Evolutionary conservation across 163 green algal genomes (phyloP).

Genomic region (Scenedesmus sp.): DNA sequence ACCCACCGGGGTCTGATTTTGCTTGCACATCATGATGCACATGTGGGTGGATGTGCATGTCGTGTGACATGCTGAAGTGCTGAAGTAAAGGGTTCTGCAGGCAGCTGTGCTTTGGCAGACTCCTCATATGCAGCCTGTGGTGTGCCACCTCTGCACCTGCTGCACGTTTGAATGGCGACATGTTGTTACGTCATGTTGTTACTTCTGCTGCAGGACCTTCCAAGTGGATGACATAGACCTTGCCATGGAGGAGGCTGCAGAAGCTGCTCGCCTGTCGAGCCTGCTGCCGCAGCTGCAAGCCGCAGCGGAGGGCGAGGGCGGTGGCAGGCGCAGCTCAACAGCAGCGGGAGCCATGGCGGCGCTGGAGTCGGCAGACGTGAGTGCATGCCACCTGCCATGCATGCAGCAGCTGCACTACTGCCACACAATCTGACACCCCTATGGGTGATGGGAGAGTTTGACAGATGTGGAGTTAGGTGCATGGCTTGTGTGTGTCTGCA

Average conservation of each 20-base stretch:
- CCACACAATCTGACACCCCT: too few relatives aligned
- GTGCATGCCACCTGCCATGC: not conserved
- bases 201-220: not conserved
- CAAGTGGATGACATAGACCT: conserved; percentile 43
- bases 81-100: too few relatives aligned
- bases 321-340: not conserved
- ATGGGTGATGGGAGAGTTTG: too few relatives aligned
- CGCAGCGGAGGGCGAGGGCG: conserved; percentile 9
- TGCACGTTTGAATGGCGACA: not conserved
- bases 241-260: conserved; percentile 39
- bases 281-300: conserved; percentile 36
- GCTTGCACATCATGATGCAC: not conserved
- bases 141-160: too few relatives aligned
- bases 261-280: conserved; percentile 38
- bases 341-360: not conserved
- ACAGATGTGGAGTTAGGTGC: too few relatives aligned
- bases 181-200: not conserved
- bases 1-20: not conserved
- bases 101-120: not conserved
- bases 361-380: not conserved
- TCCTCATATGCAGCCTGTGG: too few relatives aligned
- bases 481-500: too few relatives aligned
- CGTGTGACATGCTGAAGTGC: not conserved
- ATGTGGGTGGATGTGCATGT: not conserved
- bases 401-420: not conserved